Base-by-base conservation (phyloP, 805 yeast genomes). In the Teunomyces cretensis region DNA sequence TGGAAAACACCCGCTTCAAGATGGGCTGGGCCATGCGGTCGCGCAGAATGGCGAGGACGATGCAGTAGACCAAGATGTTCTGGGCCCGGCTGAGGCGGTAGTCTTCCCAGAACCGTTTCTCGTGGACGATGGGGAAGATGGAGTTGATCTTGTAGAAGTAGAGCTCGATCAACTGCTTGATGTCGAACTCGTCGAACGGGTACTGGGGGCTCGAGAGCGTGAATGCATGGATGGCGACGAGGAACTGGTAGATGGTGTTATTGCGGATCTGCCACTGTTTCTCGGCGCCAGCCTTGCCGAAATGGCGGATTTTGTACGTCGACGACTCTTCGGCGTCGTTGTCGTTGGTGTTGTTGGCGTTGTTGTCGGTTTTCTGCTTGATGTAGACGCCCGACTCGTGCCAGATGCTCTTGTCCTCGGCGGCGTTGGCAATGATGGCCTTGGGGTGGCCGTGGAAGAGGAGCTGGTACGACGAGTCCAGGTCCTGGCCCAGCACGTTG, bases 91-190 rank as follows among this genome's bases (percentile, higher is more conserved):
- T 52, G 3, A 47, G 46, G 5, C 49, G 39, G 48, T 52, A 66
- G 27, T 55, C 61, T 6, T 48, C 53, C 69, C 70, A 60, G 47
- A 68, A 67, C 22, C 43, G 40, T 9, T 31, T 17, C 44, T 60
- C 68, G 39, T 58, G 51, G 8, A 68, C 54, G 11, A 68, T 44
- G 4, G 74, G 72, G 41, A 68, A 58, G 4, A 67, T 51, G n/a
- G 56, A 51, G 54, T 68, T 67, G 19, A 68, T 42, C 42, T 66
- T 64, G 48, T 49, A 55, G 47, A 68, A 68, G 49, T 55, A 68
- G 7, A 68, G 30, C 24, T 60, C 55, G 7, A 64, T 33, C 22
- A 68, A 49, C 41, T 52, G 51, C 7, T 46, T 41, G 17, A 52
- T 47, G 39, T 65, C 66, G 6, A 44, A 41, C 7, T 41, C 30